Evolutionary conservation across 2,329 filamentous ascomycete species (phyloP).

Genomic region (Colletotrichum paranaense): DNA sequence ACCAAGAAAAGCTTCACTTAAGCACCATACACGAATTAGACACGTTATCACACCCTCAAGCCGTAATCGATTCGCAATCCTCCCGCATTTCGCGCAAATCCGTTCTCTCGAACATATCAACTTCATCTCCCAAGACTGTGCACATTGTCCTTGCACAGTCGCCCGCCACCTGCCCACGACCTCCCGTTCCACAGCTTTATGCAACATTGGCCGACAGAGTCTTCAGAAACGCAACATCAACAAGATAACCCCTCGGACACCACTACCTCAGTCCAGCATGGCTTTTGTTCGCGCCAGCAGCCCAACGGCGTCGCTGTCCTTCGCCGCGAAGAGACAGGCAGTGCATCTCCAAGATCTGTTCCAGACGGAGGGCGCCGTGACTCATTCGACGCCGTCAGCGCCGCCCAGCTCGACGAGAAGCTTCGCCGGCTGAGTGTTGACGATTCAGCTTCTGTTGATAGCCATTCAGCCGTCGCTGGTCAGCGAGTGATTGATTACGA

Average conservation of each 20-base stretch:
- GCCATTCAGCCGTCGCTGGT: conserved; percentile 51
- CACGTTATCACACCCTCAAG: conserved; percentile 12
- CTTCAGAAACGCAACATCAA: conserved; percentile 55
- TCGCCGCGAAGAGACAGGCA: conserved; percentile 47
- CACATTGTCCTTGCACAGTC: conserved; percentile 63
- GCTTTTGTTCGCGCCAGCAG: conserved; percentile 58
- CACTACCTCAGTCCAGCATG: conserved; percentile 64
- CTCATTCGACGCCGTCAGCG: conserved; percentile 49
- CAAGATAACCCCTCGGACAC: conserved; percentile 48
- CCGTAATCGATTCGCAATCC: conserved; percentile 21
- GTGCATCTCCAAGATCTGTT: conserved; percentile 50
- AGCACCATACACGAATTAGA: conserved; percentile 18
- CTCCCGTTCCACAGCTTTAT: conserved; percentile 66
- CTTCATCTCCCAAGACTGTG: conserved; percentile 57
- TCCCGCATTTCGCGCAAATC: conserved; percentile 1
- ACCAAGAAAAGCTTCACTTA: conserved; percentile 19
- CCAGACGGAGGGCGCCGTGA: conserved; percentile 40
- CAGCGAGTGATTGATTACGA: conserved; percentile 71
- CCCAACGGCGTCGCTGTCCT: conserved; percentile 50
- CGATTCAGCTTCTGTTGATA: conserved; percentile 41
- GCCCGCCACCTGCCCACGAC: conserved; percentile 44
- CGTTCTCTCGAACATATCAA: neutral
- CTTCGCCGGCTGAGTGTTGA: conserved; percentile 63
- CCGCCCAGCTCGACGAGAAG: conserved; percentile 59
- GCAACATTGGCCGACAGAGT: conserved; percentile 67